Evolutionary conservation across 78 protist genomes (phyloP), one percentile per base, ranked within the genome.

Genomic region (Mantamonas sphyraenae): DNA sequence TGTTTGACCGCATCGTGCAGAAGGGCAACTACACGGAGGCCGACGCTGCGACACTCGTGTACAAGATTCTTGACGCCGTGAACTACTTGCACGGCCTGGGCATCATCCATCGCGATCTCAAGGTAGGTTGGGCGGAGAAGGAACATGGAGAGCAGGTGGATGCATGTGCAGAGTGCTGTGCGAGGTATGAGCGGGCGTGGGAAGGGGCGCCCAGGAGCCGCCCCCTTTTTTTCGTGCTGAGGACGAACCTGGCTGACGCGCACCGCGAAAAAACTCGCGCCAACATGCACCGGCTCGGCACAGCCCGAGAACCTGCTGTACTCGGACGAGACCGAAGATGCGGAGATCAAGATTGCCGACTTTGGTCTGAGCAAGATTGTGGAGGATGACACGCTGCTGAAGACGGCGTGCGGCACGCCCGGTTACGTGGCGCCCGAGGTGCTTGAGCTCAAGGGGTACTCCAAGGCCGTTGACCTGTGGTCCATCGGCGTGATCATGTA

Each of bases 391-490:
- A 40, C 42, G 35, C 31, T 79, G 45, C 56, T 84, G 55, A 78
- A 85, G 40, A 87, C 92, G 20, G 83, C 86, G 33, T 90, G 94
- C 67, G 95, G 95, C 22, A 72, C 93, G 38, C 92, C 93, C 16
- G 53, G 53, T 19, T 47, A 47, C 16, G 53, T 47, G 2, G 87
- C 87, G 2, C 87, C 87, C 19, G 87, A 82, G 73, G 81, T 82
- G n/a, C 55, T 83, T 2, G 2, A 20, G 37, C 3, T 1, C 35
- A 16, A 34, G 14, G 75, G 73, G 19, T 82, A 82, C 68, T 1
- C 42, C n/a, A 1, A 0, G 26, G 39, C 2, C 31, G 67, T 68
- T 34, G 84, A 79, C 68, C 1, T 79, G 42, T 79, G 78, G 78
- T 34, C 61, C 37, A 16, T 72, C 16, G 84, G 84, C 16, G 73